Evolutionary conservation across 441 rosid species (phyloP), one percentile per base, ranked within the genome.

Genomic region (Rhodomyrtus psidioides): DNA sequence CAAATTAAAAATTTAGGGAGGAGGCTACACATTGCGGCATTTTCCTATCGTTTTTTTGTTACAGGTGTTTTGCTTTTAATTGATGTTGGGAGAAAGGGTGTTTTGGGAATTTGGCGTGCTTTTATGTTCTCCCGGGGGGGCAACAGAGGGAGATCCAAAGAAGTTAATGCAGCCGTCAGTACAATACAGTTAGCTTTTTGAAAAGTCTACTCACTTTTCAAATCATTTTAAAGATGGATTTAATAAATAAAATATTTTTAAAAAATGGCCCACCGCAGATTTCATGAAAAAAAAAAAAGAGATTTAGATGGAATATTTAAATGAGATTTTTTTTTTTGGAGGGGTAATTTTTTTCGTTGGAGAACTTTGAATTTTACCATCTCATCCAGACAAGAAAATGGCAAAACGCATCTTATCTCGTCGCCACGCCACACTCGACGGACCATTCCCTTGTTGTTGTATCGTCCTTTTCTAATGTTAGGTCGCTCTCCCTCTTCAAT

Each of bases 311-410:
- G 49, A 8, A 44, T 44, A 44, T 44, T 44, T 44, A 44, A 44
- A 8, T 44, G 49, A 44, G 49, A 44, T 7, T 44, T 44, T 44
- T 44, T 44, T 44, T 44, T 44, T 44, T 7, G 49, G n/a, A n/a
- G n/a, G n/a, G 49, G 49, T 1, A 44, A 44, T 44, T 44, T 44
- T 44, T 44, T 84, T 16, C 19, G 7, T 44, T 44, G 55, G 65
- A 44, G 8, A 13, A 58, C 88, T 89, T 74, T 46, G 83, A 27
- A 84, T 53, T 86, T 79, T 89, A 83, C 89, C 5, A 76, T 81
- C 93, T 92, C 23, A 5, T 65, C 76, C 46, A 12, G 92, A 91
- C 93, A 92, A 82, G 83, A 90, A 91, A 91, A 89, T 86, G 95
- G 94, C 10, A 49, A 90, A 91, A 58, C 51, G 82, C 87, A 82